Conservation (phyloP, 176 grass and related monocot genomes). For the Aegilops longissima region DNA sequence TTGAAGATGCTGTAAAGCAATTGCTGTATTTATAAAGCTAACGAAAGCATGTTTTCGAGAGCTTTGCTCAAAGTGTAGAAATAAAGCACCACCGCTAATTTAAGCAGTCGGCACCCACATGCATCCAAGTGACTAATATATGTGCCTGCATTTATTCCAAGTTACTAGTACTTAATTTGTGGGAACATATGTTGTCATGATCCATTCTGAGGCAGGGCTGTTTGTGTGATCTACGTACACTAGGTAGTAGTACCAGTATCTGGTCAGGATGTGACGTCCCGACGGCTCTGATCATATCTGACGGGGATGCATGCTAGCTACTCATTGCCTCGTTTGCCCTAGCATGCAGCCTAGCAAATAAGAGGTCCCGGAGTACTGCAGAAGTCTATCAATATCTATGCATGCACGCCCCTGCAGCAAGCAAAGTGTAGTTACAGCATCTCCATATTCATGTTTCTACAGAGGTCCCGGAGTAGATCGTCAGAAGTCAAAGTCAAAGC, state of each 20-base stretch:
- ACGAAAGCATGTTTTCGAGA: too few relatives aligned
- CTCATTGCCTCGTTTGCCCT: not conserved
- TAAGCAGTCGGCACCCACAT: too few relatives aligned
- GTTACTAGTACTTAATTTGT: too few relatives aligned
- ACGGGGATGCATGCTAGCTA: not conserved
- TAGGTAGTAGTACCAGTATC: not conserved
- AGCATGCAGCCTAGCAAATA: conserved; percentile 1
- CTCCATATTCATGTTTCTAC: not conserved
- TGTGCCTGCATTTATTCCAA: too few relatives aligned
- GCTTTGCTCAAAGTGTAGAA: too few relatives aligned
- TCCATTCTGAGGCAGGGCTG: not conserved
- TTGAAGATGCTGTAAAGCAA: too few relatives aligned
- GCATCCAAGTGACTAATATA: too few relatives aligned
- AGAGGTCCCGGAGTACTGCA: not conserved
- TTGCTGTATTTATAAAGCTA: too few relatives aligned
- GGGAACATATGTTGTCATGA: not conserved
- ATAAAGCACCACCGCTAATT: too few relatives aligned
- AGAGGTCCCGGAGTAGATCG: not conserved
- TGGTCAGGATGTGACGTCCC: conserved; percentile 14
- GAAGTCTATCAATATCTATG: not conserved
- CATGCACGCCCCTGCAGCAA: not conserved
- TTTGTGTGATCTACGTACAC: not conserved
- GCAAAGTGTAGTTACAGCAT: conserved; percentile 1
- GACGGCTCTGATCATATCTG: not conserved
- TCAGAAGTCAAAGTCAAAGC: not conserved